Evolutionary conservation across 1,139 yeast genomes (phyloP).

Genomic region (Hansenula sp.): DNA sequence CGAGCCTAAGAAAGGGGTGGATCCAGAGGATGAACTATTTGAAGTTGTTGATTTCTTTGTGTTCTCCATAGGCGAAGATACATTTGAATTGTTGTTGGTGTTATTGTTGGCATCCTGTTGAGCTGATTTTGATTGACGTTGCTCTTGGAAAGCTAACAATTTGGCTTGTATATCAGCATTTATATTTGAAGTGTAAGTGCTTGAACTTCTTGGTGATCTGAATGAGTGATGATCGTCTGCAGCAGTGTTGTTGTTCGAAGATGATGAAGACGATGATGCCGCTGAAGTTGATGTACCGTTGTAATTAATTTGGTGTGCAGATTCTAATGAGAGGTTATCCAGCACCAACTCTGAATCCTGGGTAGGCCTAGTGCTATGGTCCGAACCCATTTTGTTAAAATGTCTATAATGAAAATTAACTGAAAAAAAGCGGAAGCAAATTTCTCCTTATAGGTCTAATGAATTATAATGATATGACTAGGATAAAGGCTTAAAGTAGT

Average conservation of each 20-base stretch:
- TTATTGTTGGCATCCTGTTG: background rate
- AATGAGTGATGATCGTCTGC: slow-evolving; percentile 1
- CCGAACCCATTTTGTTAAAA: background rate
- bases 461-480: too few species aligned
- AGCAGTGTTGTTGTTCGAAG: background rate
- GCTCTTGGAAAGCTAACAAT: slow-evolving; percentile 70
- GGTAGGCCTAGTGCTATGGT: background rate
- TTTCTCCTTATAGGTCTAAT: too few species aligned
- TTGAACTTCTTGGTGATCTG: slow-evolving; percentile 15
- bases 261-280: background rate
- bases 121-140: slow-evolving; percentile 30
- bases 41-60: slow-evolving; percentile 2
- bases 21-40: slow-evolving; percentile 1
- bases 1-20: slow-evolving; percentile 3
- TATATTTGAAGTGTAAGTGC: slow-evolving; percentile 23
- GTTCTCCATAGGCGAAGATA: slow-evolving; percentile 7
- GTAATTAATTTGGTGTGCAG: background rate
- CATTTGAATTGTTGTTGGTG: slow-evolving; percentile 1
- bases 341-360: background rate
- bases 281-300: background rate
- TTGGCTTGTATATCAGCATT: slow-evolving; percentile 75
- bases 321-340: slow-evolving; percentile 3
- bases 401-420: background rate
- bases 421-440: background rate
- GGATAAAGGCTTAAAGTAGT: too few species aligned